phyloP scores from a whole-genome alignment of 305 asterid species.

The Solanum chacoense region DNA sequence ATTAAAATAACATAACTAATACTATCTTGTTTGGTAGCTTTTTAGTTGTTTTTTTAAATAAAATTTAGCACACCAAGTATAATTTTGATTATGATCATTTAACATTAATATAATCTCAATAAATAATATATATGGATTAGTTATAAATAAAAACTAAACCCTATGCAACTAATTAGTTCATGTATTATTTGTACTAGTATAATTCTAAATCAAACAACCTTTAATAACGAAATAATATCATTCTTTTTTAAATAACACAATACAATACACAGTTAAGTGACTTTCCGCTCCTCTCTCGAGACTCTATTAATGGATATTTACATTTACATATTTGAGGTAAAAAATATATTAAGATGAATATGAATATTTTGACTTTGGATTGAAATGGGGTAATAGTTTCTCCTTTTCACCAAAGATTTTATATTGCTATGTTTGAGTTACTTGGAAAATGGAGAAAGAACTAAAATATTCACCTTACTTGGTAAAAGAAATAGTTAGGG shows the following conservation, averaged over 20 bases:
- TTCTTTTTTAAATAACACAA: too few species aligned
- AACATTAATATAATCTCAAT: not conserved
- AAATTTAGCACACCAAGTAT: not conserved
- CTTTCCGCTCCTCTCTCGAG: not conserved
- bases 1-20: not conserved
- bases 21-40: not conserved
- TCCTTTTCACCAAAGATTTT: not conserved
- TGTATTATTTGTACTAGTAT: not conserved
- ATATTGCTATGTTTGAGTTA: not conserved
- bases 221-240: too few species aligned
- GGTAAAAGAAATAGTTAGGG: not conserved
- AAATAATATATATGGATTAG: not conserved
- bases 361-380: not conserved
- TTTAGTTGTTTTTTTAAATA: not conserved
- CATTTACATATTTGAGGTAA: not conserved
- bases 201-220: not conserved
- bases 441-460: not conserved
- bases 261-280: too few species aligned
- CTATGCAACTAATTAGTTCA: not conserved
- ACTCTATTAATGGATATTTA: not conserved
- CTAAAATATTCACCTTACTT: not conserved
- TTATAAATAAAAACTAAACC: not conserved
- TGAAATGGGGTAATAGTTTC: not conserved
- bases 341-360: too few species aligned
- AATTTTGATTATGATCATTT: not conserved